phyloP scores from a whole-genome alignment of 768 basidiomycete genomes.

The Chalciporus piperatus region DNA sequence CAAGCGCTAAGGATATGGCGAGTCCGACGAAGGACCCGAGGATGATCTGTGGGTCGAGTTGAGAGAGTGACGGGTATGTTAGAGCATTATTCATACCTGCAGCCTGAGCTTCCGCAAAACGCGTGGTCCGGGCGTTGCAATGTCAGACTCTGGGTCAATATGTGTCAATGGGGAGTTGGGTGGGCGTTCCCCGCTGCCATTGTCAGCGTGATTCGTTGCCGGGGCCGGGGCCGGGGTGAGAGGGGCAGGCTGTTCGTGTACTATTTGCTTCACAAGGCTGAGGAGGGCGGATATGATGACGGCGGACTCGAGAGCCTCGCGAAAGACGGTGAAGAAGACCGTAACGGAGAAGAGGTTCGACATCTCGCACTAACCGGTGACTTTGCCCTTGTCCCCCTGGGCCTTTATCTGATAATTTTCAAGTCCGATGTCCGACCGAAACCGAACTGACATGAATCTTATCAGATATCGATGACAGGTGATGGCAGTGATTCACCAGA shows the following conservation, averaged over 20 bases:
- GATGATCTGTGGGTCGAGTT: slow-evolving; percentile 54
- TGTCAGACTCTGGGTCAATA: slow-evolving; percentile 22
- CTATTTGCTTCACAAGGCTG: slow-evolving; percentile 85
- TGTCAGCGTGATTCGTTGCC: not conserved
- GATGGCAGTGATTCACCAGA: too few relatives aligned
- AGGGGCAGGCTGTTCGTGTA: slow-evolving; percentile 38
- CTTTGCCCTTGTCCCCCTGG: not conserved
- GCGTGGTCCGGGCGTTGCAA: slow-evolving; percentile 34
- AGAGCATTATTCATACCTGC: slow-evolving; percentile 40
- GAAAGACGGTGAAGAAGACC: slow-evolving; percentile 96
- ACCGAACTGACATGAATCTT: too few relatives aligned
- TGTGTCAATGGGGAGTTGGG: not conserved
- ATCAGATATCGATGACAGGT: too few relatives aligned
- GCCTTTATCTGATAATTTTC: slow-evolving; percentile 10
- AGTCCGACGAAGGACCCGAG: slow-evolving; percentile 73
- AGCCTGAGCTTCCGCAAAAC: slow-evolving; percentile 68
- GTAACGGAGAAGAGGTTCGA: slow-evolving; percentile 79
- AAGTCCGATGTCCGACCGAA: not conserved
- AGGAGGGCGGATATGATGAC: slow-evolving; percentile 93
- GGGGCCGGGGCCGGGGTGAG: not conserved
- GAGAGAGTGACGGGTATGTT: not conserved
- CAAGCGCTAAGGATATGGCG: slow-evolving; percentile 76
- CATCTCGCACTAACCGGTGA: too few relatives aligned
- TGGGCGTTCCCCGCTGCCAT: not conserved
- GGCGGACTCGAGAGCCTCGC: slow-evolving; percentile 89